These are phyloP conservation scores for Solanum okadae DNA, from an alignment of 257 asterid genomes.

Conservation along the genomic window DNA sequence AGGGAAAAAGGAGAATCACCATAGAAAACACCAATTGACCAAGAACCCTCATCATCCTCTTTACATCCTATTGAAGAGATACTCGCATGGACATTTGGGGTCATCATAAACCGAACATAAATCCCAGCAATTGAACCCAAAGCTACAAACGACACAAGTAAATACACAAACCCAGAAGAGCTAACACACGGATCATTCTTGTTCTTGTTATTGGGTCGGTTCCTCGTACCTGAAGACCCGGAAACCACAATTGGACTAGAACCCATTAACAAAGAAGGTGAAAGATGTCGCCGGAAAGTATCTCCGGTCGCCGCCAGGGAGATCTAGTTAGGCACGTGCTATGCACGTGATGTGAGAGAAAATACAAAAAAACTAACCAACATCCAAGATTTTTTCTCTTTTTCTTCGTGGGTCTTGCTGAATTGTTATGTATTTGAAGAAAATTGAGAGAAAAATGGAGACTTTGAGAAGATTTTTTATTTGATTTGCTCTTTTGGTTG, in stretches of 20 bases:
- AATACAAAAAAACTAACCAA: background rate
- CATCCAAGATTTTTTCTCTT: background rate
- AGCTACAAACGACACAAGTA: conserved; percentile 41
- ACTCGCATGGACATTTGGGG: conserved; percentile 52
- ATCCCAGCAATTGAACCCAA: conserved; percentile 58
- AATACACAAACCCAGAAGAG: conserved; percentile 39
- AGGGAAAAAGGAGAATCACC: conserved; percentile 94
- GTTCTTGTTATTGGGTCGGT: background rate
- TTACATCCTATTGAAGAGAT: conserved; percentile 44
- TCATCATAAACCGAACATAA: conserved; percentile 46
- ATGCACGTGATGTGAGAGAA: background rate
- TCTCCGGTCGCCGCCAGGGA: background rate
- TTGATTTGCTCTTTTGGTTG: background rate
- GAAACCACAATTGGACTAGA: background rate
- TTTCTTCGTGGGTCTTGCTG: background rate
- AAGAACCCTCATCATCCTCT: conserved; percentile 84
- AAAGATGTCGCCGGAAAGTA: background rate
- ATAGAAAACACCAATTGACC: conserved; percentile 85
- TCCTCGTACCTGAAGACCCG: background rate
- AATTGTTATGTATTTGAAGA: background rate
- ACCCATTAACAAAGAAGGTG: background rate
- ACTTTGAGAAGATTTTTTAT: background rate
- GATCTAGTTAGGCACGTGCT: background rate
- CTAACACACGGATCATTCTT: background rate
- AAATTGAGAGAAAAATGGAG: background rate